Base-by-base conservation (phyloP, 2,329 filamentous ascomycete genomes). In the Alternaria sp. region DNA sequence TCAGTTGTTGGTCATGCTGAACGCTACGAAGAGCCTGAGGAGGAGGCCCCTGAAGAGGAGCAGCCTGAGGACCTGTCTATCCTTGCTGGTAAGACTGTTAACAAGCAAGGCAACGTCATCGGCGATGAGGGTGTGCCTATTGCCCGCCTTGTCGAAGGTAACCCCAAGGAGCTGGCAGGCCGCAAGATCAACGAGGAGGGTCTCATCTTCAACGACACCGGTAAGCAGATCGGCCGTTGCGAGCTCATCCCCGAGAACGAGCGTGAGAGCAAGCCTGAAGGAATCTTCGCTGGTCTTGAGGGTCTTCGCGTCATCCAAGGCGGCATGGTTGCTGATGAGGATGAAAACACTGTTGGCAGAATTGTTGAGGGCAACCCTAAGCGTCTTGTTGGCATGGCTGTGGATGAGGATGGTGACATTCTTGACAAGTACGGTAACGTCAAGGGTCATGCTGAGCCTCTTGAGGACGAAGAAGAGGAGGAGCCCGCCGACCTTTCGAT, bases 101-200 rank as follows among this genome's bases (percentile, higher is more conserved):
- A 83, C 74, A 83, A 83, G 75, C 75, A 79, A 51, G 82, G 81
- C 56, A 78, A 81, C 29, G 79, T 84, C 66, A 82, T 84, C 61
- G 81, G 80, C 42, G 79, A 81, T 45, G 79, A 82, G 56, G 80
- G 80, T 40, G 78, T 82, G 4, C 81, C 81, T n/a, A 75, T 85
- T 60, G 90, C 87, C 34, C 85, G 87, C 37, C 83, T 92, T 1
- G 76, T 91, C 21, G 88, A 91, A 71, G 90, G 90, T 13, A 85
- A 89, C 60, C 71, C 85, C 34, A 85, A 85, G 75, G 82, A 84
- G 53, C 83, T 92, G 40, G 78, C 86, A 9, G 89, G 89, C 28
- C 86, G 85, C 69, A 89, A 89, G 84, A 87, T 88, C 69, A 88
- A 92, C 73, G 89, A 87, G 75, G 79, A 90, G 29, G 90, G 90